Base-by-base conservation (phyloP, 192 early-diverging fungal genomes). In the Coemansia umbellata region DNA sequence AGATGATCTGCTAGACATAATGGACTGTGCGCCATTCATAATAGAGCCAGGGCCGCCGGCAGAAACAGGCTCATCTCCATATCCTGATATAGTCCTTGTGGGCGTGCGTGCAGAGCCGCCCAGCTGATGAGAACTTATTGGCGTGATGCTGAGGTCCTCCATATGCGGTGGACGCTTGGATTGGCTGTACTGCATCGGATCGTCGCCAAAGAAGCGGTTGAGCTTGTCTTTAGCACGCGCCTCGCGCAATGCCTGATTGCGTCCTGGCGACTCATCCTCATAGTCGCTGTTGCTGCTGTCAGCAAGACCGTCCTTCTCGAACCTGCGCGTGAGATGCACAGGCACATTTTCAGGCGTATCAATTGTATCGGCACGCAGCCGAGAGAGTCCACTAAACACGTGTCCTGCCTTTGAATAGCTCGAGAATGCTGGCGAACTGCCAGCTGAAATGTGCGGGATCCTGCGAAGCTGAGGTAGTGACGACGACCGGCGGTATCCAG, bases 121-220 rank as follows among this genome's bases (percentile, higher is more conserved):
- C 1, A 48, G 52, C 56, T 64, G 61, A 23, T 45, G 41, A 11
- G 66, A 64, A 21, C 49, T 23, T n/a, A 65, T 40, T 1, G 66
- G 60, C 1, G 66, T 65, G 33, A 75, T 68, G 21, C 40, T 47
- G 28, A 64, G 59, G 4, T 75, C 66, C 1, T 68, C 65, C 14
- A 64, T 18, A 11, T 45, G 57, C 14, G 53, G 28, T 3, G 66
- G 53, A 10, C 66, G 72, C 14, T 58, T 58, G 27, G 60, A 36
- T 23, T 63, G 47, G 22, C 43, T 21, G 47, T 56, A 59, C 3
- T 74, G 50, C 14, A 58, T 45, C 19, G 77, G 59, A 44, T 84
- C 81, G 31, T 81, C 83, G 10, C 81, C 81, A 77, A 84, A 84
- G 66, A 84, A 82, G 33, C 79, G 80, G 36, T 69, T 69, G 6